Conservation (phyloP, 805 yeast genomes). For the Ogataea zsoltii region DNA sequence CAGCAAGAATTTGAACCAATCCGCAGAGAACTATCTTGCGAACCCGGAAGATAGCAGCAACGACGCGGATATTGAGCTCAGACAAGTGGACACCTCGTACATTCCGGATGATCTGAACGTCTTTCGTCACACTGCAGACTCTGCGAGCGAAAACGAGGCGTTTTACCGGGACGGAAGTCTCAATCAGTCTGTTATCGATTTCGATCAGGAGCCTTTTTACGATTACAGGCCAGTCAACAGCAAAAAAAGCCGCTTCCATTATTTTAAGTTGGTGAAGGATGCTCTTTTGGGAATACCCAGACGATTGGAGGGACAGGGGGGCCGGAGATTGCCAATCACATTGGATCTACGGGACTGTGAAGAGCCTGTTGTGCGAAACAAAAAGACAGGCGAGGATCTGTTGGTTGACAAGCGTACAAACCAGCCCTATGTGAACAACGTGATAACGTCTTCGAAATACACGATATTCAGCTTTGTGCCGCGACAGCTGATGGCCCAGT, state of each 20-base stretch:
- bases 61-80: conserved; percentile 35
- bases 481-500: conserved; percentile 85
- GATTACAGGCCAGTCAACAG: conserved; percentile 6
- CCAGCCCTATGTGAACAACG: conserved; percentile 62
- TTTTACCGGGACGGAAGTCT: conserved; percentile 6
- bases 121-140: conserved; percentile 12
- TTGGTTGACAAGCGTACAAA: conserved; percentile 71
- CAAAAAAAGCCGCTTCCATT: conserved; percentile 7
- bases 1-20: conserved; percentile 40
- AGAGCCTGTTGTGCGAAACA: conserved; percentile 32
- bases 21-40: conserved; percentile 20
- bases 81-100: conserved; percentile 32
- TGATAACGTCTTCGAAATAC: conserved; percentile 85
- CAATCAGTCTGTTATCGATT: conserved; percentile 29
- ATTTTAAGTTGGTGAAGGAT: conserved; percentile 19
- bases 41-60: conserved; percentile 4
- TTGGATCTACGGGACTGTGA: conserved; percentile 40
- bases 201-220: conserved; percentile 21
- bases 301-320: conserved; percentile 58
- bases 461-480: conserved; percentile 81
- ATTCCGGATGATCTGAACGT: conserved; percentile 26
- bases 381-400: conserved; percentile 29
- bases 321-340: conserved; percentile 73
- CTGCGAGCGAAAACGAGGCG: conserved; percentile 8
- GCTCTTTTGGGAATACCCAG: conserved; percentile 47